These are phyloP conservation scores for Candida incommunis DNA, from an alignment of 805 yeast species.

Conservation along the genomic window DNA sequence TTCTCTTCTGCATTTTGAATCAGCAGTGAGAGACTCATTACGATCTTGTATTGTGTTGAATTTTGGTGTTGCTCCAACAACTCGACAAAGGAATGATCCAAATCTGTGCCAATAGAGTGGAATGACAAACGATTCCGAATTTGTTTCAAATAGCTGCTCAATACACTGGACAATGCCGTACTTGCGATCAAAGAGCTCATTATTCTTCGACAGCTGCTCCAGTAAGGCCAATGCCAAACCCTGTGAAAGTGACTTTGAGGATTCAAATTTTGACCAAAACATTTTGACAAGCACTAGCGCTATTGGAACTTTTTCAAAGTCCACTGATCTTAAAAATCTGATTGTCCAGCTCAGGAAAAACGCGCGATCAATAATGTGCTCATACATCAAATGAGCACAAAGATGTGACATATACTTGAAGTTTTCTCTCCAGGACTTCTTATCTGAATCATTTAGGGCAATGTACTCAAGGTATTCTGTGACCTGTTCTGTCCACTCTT, in stretches of 20 bases:
- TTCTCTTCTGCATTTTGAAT: conserved; percentile 2
- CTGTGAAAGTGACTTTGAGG: conserved; percentile 43
- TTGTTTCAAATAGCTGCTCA: conserved; percentile 10
- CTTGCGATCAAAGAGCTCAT: conserved; percentile 15
- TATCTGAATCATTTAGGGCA: conserved; percentile 20
- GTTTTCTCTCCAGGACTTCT: conserved; percentile 29
- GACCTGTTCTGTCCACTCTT: conserved; percentile 85
- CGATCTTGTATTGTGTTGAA: conserved; percentile 10
- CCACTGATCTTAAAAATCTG: conserved; percentile 31
- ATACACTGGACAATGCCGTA: conserved; percentile 10
- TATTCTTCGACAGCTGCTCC: conserved; percentile 16
- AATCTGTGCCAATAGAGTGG: conserved; percentile 19
- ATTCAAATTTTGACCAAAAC: conserved; percentile 58
- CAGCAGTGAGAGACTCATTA: conserved; percentile 12
- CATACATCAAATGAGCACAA: conserved; percentile 51
- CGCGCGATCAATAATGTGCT: conserved; percentile 48
- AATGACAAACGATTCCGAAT: conserved; percentile 19
- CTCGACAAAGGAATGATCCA: conserved; percentile 13
- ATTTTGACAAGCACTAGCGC: conserved; percentile 40
- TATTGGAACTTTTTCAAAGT: conserved; percentile 30
- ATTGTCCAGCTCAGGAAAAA: conserved; percentile 52
- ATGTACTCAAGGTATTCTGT: conserved; percentile 42
- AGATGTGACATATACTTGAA: conserved; percentile 49
- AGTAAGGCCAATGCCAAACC: conserved; percentile 50
- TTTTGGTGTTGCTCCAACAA: conserved; percentile 5